Percentiles rank a stretch among this genome's conserved stretches.
These are phyloP conservation scores for grape (Vitis vinifera) DNA, from an alignment of 164 flowering plant species.

Conservation along the genomic window ASM3070453v1 NC_081808.1:24967501-24968000, in stretches of 20 bases:
- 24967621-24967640: no score
- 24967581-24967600: no score
- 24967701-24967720: background rate
- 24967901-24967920: constrained; percentile 80
- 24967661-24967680: no score
- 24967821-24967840: constrained; percentile 42
- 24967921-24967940: constrained; percentile 75
- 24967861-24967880: constrained; percentile 87
- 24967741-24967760: background rate
- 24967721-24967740: background rate
- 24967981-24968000: background rate
- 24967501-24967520: no score
- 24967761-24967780: background rate
- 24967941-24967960: constrained; percentile 60
- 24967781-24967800: constrained; percentile 45
- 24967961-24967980: background rate
- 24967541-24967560: no score
- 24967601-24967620: no score
- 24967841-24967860: constrained; percentile 79
- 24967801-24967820: constrained; percentile 82
- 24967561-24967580: no score
- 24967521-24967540: no score
- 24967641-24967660: no score
- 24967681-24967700: no score
- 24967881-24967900: constrained; percentile 67